Evolutionary conservation across 176 grass and related monocot genomes (phyloP).

Genomic region (Poa pratensis): DNA sequence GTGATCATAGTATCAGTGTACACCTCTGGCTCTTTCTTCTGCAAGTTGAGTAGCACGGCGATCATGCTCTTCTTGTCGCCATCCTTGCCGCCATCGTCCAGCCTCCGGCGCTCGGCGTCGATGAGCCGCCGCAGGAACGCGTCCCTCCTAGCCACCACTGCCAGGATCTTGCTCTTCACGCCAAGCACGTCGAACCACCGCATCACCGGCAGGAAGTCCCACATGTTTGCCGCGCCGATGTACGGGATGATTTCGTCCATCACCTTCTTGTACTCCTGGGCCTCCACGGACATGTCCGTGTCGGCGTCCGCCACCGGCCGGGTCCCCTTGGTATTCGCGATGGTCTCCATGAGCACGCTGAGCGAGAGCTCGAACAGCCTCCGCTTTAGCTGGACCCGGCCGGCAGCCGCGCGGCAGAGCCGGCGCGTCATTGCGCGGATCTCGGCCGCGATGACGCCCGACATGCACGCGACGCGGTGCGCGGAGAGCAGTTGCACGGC

Average conservation of each 20-base stretch:
- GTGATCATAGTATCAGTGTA: slow-evolving; percentile 58
- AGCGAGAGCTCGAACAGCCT: slow-evolving; percentile 54
- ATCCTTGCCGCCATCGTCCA: background rate
- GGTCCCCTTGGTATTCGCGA: slow-evolving; percentile 41
- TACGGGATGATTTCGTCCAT: slow-evolving; percentile 32
- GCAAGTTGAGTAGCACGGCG: slow-evolving; percentile 49
- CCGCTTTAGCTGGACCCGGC: slow-evolving; percentile 50
- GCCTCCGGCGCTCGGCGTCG: slow-evolving; percentile 41
- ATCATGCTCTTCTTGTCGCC: slow-evolving; percentile 50
- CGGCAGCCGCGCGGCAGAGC: slow-evolving; percentile 28
- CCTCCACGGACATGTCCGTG: slow-evolving; percentile 42
- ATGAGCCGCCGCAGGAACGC: slow-evolving; percentile 51
- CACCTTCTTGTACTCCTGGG: slow-evolving; percentile 24
- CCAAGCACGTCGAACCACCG: slow-evolving; percentile 50
- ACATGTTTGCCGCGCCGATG: slow-evolving; percentile 30
- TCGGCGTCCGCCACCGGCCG: slow-evolving; percentile 1
- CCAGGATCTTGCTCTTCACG: slow-evolving; percentile 35
- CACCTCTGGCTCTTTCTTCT: slow-evolving; percentile 44
- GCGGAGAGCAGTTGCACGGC: slow-evolving; percentile 53
- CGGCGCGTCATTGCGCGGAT: slow-evolving; percentile 34
- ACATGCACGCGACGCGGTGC: slow-evolving; percentile 35
- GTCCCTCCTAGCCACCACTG: slow-evolving; percentile 27
- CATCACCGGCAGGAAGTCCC: slow-evolving; percentile 62
- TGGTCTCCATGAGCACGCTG: slow-evolving; percentile 55
- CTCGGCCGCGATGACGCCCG: slow-evolving; percentile 24